A percentile compares a stretch with the other conserved stretches of the same genome.
Conservation (phyloP, 106 monocot genomes). For the Vanilla planifolia region DNA sequence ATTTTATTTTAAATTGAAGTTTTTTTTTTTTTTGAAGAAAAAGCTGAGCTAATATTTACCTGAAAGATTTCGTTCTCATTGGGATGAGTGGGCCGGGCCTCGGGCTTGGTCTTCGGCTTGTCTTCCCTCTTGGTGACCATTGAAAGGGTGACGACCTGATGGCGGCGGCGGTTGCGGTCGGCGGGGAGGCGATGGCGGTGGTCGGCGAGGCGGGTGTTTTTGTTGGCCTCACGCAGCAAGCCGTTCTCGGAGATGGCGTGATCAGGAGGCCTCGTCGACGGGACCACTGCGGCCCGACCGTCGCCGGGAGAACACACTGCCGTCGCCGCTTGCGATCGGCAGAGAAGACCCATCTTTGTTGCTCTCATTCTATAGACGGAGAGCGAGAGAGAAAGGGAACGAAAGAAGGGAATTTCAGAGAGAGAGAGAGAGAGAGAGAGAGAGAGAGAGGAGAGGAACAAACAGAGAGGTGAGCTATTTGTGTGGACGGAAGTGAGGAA, state of each 20-base stretch:
- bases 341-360: conserved; percentile 24
- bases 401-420: neutral
- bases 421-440: conserved; percentile 14
- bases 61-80: conserved; percentile 33
- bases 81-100: neutral
- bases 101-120: neutral
- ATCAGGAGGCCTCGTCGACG: conserved; percentile 24
- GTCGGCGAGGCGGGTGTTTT: conserved; percentile 39
- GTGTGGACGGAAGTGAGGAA: too few species aligned
- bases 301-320: conserved; percentile 56
- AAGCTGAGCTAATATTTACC: conserved; percentile 7
- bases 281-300: conserved; percentile 28
- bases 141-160: conserved; percentile 27
- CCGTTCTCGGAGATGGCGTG: conserved; percentile 30
- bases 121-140: conserved; percentile 31
- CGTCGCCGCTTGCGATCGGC: conserved; percentile 56
- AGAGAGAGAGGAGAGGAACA: neutral
- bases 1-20: neutral
- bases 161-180: conserved; percentile 8
- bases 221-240: conserved; percentile 31
- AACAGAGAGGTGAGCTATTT: too few species aligned
- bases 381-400: too few species aligned
- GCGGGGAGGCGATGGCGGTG: conserved; percentile 6
- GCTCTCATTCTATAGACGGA: conserved; percentile 28
- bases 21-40: neutral